Evolutionary conservation across 2,329 filamentous ascomycete species (phyloP).

Genomic region (Pestalotiopsis sp.): DNA sequence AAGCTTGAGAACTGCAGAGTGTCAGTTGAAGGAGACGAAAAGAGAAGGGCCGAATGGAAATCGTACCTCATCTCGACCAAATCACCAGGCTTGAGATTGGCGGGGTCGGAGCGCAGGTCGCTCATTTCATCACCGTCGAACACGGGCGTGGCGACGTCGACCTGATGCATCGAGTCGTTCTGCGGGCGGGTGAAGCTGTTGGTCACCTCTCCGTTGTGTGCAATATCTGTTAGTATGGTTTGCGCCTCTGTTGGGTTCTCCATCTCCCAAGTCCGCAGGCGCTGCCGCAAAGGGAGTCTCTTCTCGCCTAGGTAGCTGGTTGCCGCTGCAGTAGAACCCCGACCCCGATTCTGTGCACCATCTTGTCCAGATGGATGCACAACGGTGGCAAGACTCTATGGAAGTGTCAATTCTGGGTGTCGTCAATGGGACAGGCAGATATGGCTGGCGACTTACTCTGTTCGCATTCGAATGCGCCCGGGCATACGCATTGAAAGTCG

Average conservation of each 20-base stretch:
- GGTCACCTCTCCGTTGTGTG: constrained; percentile 24
- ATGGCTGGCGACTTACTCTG: background rate
- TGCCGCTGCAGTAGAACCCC: background rate
- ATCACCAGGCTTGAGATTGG: constrained; percentile 43
- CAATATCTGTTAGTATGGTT: constrained; percentile 27
- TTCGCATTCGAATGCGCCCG: background rate
- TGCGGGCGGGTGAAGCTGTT: constrained; percentile 38
- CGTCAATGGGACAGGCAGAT: background rate
- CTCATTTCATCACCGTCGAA: constrained; percentile 37
- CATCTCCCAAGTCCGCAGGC: constrained; percentile 41
- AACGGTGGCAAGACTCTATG: constrained; percentile 26
- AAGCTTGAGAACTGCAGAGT: constrained; percentile 31
- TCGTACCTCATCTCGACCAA: constrained; percentile 48
- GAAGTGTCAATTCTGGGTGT: background rate
- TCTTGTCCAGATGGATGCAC: constrained; percentile 15
- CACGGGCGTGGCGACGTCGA: constrained; percentile 30
- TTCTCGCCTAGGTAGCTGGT: background rate
- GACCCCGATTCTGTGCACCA: background rate
- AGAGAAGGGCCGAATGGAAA: background rate
- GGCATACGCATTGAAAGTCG: background rate
- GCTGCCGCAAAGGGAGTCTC: constrained; percentile 36
- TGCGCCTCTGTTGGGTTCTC: constrained; percentile 31
- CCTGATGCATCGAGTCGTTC: constrained; percentile 27
- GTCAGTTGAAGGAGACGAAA: background rate
- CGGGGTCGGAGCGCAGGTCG: constrained; percentile 33